Evolutionary conservation across 2,329 filamentous ascomycete species (phyloP).

Genomic region (Aplosporella prunicola): DNA sequence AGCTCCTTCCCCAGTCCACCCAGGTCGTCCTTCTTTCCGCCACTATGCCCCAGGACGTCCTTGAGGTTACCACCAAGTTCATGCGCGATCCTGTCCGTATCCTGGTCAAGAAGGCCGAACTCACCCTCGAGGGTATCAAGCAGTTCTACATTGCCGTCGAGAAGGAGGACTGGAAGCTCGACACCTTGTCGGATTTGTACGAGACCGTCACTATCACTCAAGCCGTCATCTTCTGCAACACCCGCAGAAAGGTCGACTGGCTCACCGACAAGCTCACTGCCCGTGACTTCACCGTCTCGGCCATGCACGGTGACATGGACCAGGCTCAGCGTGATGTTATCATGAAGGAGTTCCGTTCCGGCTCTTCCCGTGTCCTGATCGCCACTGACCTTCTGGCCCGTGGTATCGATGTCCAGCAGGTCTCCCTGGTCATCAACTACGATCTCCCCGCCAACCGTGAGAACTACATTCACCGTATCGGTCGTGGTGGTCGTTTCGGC

Average conservation of each 20-base stretch:
- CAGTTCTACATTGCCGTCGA: constrained; percentile 99
- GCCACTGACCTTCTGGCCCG: constrained; percentile 95
- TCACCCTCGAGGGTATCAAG: constrained; percentile 99
- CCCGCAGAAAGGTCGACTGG: constrained; percentile 99
- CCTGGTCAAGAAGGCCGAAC: constrained; percentile 98
- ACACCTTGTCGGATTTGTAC: constrained; percentile 97
- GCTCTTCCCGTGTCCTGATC: constrained; percentile 96
- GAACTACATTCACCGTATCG: constrained; percentile 99
- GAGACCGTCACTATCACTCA: constrained; percentile 99
- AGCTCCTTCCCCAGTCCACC: constrained; percentile 92
- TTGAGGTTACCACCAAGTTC: constrained; percentile 99
- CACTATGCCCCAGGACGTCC: constrained; percentile 97
- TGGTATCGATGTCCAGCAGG: constrained; percentile 99
- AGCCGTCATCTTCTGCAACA: constrained; percentile 99
- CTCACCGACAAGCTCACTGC: constrained; percentile 98
- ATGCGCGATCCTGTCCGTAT: constrained; percentile 99
- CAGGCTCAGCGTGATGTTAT: constrained; percentile 96
- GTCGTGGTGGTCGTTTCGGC: constrained; percentile 98
- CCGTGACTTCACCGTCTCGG: constrained; percentile 97
- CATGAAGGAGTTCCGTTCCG: constrained; percentile 99
- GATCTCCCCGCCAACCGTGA: constrained; percentile 97
- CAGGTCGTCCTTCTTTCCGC: constrained; percentile 97
- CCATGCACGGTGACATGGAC: constrained; percentile 99
- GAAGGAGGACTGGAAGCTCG: constrained; percentile 99
- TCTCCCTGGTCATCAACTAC: constrained; percentile 99